These are phyloP conservation scores for Papiliotrema nemorosa DNA, from an alignment of 1,284 basidiomycete genomes.

Conservation along the genomic window DNA sequence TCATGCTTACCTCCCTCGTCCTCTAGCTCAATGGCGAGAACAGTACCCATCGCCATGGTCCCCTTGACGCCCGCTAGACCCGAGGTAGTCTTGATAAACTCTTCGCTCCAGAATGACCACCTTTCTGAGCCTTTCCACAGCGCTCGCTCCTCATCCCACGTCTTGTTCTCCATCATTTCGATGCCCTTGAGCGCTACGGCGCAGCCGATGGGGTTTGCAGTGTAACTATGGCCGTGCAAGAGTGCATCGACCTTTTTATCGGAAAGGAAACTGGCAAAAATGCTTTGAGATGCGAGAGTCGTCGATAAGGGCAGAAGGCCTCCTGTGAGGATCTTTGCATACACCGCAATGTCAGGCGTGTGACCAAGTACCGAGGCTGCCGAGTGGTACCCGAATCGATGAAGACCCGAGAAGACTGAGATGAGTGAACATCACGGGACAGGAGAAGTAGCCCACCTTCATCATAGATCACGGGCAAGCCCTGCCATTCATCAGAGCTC, in stretches of 20 bases:
- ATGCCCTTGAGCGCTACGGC: slow-evolving; percentile 82
- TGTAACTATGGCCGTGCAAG: slow-evolving; percentile 93
- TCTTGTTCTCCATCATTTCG: slow-evolving; percentile 58
- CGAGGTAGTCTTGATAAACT: slow-evolving; percentile 67
- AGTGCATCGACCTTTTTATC: slow-evolving; percentile 75
- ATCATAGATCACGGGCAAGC: slow-evolving; percentile 89
- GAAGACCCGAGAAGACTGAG: slow-evolving; percentile 80
- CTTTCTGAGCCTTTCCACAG: slow-evolving; percentile 54
- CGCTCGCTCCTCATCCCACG: slow-evolving; percentile 58
- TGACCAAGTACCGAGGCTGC: slow-evolving; percentile 65
- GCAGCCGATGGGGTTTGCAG: slow-evolving; percentile 86
- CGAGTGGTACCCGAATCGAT: slow-evolving; percentile 74
- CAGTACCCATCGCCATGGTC: slow-evolving; percentile 82
- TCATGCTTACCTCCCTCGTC: slow-evolving; percentile 56
- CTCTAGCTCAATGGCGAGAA: slow-evolving; percentile 74
- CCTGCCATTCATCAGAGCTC: slow-evolving; percentile 55
- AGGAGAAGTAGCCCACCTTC: slow-evolving; percentile 54
- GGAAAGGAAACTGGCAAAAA: slow-evolving; percentile 77
- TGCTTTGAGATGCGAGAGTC: slow-evolving; percentile 72
- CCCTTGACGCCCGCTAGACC: slow-evolving; percentile 60
- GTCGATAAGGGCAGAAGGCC: slow-evolving; percentile 83
- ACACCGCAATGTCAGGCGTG: slow-evolving; percentile 79
- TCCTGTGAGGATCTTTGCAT: slow-evolving; percentile 93
- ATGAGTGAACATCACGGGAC: background rate
- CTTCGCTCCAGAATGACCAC: slow-evolving; percentile 87